Evolutionary conservation across 164 flowering plant species (phyloP), one percentile per base, ranked within the genome.

Genomic region (Nymphaea thermarum): DNA sequence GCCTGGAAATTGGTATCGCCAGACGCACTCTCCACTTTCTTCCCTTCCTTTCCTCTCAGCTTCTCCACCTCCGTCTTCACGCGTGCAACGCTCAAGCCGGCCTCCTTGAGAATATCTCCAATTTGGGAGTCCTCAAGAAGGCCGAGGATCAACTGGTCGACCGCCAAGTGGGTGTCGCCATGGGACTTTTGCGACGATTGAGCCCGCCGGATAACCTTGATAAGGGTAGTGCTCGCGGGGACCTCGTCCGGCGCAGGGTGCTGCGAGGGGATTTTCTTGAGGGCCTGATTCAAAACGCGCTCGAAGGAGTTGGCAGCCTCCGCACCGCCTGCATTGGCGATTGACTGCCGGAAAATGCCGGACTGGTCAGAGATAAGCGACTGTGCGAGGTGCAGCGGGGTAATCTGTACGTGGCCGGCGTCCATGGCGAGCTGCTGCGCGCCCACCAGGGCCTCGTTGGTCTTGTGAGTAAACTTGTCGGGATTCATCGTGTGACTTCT

Each of bases 71-170:
- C 96, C 0, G 91, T 51, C 68, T 80, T 89, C 67, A 93, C 87
- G 60, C 74, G 80, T 0, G 89, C 71, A 0, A 71, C 2, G 44
- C 82, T 72, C 15, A 93, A 77, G 2, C 96, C 96, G 11, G 89
- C 90, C 71, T 89, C 96, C 64, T 87, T 93, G 25, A 93, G 69
- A 43, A 81, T 68, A 17, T 89, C 96, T 4, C 74, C 77, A 51
- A 93, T 83, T 62, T 93, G 92, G 45, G 98, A 83, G 82, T 93
- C 98, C 68, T 90, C 96, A 42, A 93, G 77, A 62, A 93, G 83
- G 36, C 96, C 91, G 2, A 93, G 69, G 44, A 93, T 85, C 71
- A 93, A 62, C 62, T 80, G 88, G 73, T 93, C 96, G 62, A 86
- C 84, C 2, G 93, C 90, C 55, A 88, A 72, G 71, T 90, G 87